phyloP scores from a whole-genome alignment of 331 rosid genomes.

The Arachis monticola region DNA sequence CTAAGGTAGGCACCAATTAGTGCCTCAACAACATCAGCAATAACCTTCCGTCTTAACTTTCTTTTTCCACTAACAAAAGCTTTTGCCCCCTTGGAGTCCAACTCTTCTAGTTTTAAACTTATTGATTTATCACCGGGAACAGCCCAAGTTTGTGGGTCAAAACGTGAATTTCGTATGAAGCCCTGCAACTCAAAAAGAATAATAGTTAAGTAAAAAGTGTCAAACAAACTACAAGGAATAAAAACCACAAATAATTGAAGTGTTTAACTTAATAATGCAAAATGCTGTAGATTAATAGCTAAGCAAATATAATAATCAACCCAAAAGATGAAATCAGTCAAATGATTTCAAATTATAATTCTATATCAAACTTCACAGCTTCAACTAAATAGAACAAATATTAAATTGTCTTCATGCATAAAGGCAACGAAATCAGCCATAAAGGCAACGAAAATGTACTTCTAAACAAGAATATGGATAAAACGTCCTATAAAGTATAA shows the following conservation, averaged over 20 bases:
- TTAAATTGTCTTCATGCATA: background rate
- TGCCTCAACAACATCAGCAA: slow-evolving; percentile 95
- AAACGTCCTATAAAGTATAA: slow-evolving; percentile 8
- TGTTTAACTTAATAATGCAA: slow-evolving; percentile 1
- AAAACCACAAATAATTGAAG: background rate
- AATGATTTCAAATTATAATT: slow-evolving; percentile 10
- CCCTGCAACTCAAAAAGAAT: slow-evolving; percentile 60
- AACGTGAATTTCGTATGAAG: slow-evolving; percentile 66
- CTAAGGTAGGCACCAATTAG: slow-evolving; percentile 86
- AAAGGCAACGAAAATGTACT: slow-evolving; percentile 9
- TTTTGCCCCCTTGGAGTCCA: slow-evolving; percentile 34
- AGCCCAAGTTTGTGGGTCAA: slow-evolving; percentile 71
- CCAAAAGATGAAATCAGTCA: slow-evolving; percentile 11
- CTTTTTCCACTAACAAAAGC: slow-evolving; percentile 48
- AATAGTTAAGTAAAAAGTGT: background rate
- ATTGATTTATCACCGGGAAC: slow-evolving; percentile 61
- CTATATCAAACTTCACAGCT: background rate
- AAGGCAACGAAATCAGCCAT: background rate
- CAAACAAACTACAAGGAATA: background rate
- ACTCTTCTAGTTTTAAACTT: slow-evolving; percentile 40
- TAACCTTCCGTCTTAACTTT: slow-evolving; percentile 57
- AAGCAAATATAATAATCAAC: slow-evolving; percentile 21
- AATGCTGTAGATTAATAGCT: background rate
- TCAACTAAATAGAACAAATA: slow-evolving; percentile 1
- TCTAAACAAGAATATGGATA: background rate